These are phyloP conservation scores for Phoma sp. DNA, from an alignment of 2,329 filamentous ascomycete genomes.

Conservation along the genomic window DNA sequence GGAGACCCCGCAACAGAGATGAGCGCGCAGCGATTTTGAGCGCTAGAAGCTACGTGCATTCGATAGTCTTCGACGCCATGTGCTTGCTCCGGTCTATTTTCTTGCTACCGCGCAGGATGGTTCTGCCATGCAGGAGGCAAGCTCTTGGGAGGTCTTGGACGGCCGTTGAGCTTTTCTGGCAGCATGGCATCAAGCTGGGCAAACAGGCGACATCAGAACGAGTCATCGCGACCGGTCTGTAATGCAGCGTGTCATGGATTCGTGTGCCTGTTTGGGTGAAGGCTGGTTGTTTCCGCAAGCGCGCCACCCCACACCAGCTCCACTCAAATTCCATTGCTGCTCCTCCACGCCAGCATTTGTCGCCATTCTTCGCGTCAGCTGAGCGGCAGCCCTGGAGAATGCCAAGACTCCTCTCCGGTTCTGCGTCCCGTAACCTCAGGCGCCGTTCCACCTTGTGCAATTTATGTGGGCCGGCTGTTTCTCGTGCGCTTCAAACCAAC, in stretches of 20 bases:
- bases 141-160: conserved; percentile 5
- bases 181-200: conserved; percentile 8
- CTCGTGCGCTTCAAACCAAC: conserved; percentile 3
- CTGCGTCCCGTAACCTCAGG: conserved; percentile 6
- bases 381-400: conserved; percentile 9
- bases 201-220: not conserved
- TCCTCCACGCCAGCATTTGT: conserved; percentile 4
- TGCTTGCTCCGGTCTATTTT: conserved; percentile 4
- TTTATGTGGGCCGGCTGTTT: conserved; percentile 11
- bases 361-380: conserved; percentile 9
- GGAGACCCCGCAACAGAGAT: conserved; percentile 7
- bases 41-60: conserved; percentile 6
- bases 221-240: conserved; percentile 18
- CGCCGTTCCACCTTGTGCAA: conserved; percentile 3
- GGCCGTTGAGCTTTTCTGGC: conserved; percentile 5
- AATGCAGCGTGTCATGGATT: conserved; percentile 4
- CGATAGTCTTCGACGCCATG: not conserved
- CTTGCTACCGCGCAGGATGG: conserved; percentile 2
- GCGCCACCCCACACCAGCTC: conserved; percentile 4
- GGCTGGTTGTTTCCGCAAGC: conserved; percentile 9
- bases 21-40: not conserved
- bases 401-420: conserved; percentile 13
- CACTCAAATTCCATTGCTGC: not conserved
- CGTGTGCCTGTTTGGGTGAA: not conserved
- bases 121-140: not conserved